These are phyloP conservation scores for Cenococcum geophilum DNA, from an alignment of 495 filamentous ascomycete species.

Conservation along the genomic window DNA sequence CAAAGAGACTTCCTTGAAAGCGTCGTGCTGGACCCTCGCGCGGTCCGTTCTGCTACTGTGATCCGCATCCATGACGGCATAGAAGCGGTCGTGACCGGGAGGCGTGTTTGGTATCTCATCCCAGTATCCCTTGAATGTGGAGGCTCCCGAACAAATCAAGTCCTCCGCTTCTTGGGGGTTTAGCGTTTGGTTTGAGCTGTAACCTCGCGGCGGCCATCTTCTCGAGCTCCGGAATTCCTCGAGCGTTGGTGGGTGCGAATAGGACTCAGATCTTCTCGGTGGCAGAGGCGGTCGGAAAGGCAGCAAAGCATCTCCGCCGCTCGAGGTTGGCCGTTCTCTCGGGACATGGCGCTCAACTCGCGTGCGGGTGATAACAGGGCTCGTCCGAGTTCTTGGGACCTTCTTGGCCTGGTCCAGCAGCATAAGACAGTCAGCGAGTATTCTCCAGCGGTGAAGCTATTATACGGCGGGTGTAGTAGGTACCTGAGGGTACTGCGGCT, in stretches of 20 bases:
- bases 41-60: conserved; percentile 30
- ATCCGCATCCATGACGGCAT: conserved; percentile 34
- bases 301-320: conserved; percentile 18
- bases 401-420: background rate
- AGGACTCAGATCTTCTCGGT: conserved; percentile 24
- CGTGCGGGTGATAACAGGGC: conserved; percentile 26
- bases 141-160: conserved; percentile 33
- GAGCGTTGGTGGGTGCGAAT: conserved; percentile 25
- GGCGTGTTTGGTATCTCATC: conserved; percentile 33
- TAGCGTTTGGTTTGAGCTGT: conserved; percentile 23
- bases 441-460: background rate
- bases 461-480: conserved; percentile 3
- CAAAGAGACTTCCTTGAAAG: conserved; percentile 36
- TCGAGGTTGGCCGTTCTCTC: conserved; percentile 22
- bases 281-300: conserved; percentile 17
- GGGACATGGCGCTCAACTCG: conserved; percentile 25
- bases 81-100: conserved; percentile 29
- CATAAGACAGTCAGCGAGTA: conserved; percentile 2
- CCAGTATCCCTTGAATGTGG: conserved; percentile 36
- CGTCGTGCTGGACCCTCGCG: conserved; percentile 22
- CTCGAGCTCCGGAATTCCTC: conserved; percentile 28
- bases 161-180: conserved; percentile 31
- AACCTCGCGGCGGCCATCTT: conserved; percentile 35
- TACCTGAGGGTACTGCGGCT: conserved; percentile 15
- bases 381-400: conserved; percentile 21